Evolutionary conservation across 352 stramenopile species (phyloP).

Genomic region (Globisporangium nodosum): DNA sequence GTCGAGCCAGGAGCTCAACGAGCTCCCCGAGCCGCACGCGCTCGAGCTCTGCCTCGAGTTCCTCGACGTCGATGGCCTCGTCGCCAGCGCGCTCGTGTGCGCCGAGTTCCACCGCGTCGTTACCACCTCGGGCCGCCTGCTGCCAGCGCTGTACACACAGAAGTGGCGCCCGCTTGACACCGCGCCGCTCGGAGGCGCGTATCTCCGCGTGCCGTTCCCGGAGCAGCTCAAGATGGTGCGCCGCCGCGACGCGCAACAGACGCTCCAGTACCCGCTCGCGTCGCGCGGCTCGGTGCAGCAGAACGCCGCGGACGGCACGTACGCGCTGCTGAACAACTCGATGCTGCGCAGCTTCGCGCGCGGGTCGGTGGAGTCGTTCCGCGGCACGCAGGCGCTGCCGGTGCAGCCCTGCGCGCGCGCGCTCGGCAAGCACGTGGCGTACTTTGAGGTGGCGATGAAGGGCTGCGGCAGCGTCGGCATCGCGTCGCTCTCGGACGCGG

Average conservation of each 20-base stretch:
- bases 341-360: slow-evolving; percentile 74
- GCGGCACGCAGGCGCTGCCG: slow-evolving; percentile 40
- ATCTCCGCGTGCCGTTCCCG: slow-evolving; percentile 33
- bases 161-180: slow-evolving; percentile 33
- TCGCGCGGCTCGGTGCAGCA: slow-evolving; percentile 48
- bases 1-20: slow-evolving; percentile 10
- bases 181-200: slow-evolving; percentile 22
- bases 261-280: slow-evolving; percentile 37
- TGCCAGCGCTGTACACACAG: slow-evolving; percentile 54
- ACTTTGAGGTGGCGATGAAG: slow-evolving; percentile 75
- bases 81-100: slow-evolving; percentile 37
- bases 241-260: slow-evolving; percentile 15
- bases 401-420: slow-evolving; percentile 49
- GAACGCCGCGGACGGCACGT: slow-evolving; percentile 24
- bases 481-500: slow-evolving; percentile 51
- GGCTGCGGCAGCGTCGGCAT: slow-evolving; percentile 76
- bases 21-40: slow-evolving; percentile 37
- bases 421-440: slow-evolving; percentile 47
- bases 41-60: slow-evolving; percentile 79
- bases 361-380: slow-evolving; percentile 68
- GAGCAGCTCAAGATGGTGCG: slow-evolving; percentile 44
- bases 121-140: slow-evolving; percentile 29
- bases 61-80: slow-evolving; percentile 45
- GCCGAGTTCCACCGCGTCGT: slow-evolving; percentile 56
- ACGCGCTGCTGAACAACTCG: slow-evolving; percentile 72